Base-by-base conservation (phyloP, 176 grass and related monocot genomes). In the Chrysopogon serrulatus region DNA sequence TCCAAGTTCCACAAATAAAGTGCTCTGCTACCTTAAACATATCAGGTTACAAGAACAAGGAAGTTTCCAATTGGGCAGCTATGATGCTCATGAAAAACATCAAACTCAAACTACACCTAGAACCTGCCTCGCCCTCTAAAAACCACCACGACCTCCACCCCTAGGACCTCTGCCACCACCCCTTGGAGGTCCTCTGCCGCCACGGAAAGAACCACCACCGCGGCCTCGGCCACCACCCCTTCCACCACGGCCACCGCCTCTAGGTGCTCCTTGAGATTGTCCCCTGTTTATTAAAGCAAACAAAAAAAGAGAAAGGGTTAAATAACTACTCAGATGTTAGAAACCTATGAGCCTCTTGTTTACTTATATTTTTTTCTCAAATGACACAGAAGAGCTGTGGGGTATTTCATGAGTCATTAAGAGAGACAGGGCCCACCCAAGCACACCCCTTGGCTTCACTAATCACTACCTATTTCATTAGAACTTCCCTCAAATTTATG, bases 91-190 rank as follows among this genome's bases (percentile, higher is more conserved):
- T 26, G 56, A 2, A 31, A 79, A 79, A 86, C 84, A 83, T 44
- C 64, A n/a, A 15, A 47, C 33, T 66, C 31, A 60, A 85, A 53
- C 65, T 45, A 87, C 23, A 85, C 31, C 79, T 99, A 99, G 43
- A 71, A 91, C 88, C 97, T 96, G 74, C 93, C 97, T 24, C 97
- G 87, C 13, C 97, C 97, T 79, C 97, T 94, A 31, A 99, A 99
- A 99, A 32, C 96, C 93, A 17, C 96, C 93, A 59, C 91, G 82
- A 5, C 91, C 83, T 23, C 94, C 90, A 8, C 94, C 91, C 82
- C 93, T 93, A 21, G 90, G 84, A 85, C 81, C 83, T 26, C 97
- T 91, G 42, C 95, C 74, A 27, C 97, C 88, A 0, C 93, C 93
- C 49, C 97, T 90, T 40, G 93, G 93, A 0, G 84, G 91, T 68